phyloP scores from a whole-genome alignment of 345 rosid species.

The thale cress (Arabidopsis thaliana) region DNA sequence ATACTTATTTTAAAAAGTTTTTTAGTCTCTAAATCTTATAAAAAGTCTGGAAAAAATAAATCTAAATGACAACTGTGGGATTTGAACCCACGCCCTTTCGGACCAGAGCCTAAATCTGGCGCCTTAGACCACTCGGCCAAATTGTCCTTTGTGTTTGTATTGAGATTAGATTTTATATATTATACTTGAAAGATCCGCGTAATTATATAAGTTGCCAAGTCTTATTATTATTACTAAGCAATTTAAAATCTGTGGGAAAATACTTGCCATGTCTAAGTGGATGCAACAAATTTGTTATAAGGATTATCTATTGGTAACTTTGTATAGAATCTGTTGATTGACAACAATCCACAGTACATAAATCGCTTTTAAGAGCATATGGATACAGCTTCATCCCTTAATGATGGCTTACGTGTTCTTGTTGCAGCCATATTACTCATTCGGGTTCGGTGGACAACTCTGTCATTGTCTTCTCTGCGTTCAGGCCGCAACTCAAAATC shows the following conservation, averaged over 20 bases:
- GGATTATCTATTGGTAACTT: neutral
- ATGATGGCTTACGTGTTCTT: neutral
- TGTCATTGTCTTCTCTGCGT: constrained; percentile 72
- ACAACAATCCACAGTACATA: neutral
- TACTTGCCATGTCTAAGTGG: neutral
- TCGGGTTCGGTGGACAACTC: constrained; percentile 99
- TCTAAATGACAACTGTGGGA: constrained; percentile 82
- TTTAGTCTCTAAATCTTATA: neutral
- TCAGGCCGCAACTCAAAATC: neutral
- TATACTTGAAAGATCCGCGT: too few species aligned
- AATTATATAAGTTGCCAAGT: too few species aligned
- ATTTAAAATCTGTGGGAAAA: neutral
- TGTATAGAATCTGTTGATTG: neutral
- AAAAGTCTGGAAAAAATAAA: neutral
- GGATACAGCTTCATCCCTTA: neutral
- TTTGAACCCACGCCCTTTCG: constrained; percentile 99
- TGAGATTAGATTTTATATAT: neutral
- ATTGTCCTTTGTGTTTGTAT: constrained; percentile 48
- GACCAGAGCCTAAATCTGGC: constrained; percentile 99
- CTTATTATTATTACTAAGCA: too few species aligned
- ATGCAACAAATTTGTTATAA: neutral
- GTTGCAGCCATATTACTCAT: constrained; percentile 91
- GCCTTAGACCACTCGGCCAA: constrained; percentile 99
- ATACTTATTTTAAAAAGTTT: too few species aligned
- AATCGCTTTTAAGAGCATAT: neutral